Evolutionary conservation across 257 asterid species (phyloP).

Genomic region (Solanum chilense): DNA sequence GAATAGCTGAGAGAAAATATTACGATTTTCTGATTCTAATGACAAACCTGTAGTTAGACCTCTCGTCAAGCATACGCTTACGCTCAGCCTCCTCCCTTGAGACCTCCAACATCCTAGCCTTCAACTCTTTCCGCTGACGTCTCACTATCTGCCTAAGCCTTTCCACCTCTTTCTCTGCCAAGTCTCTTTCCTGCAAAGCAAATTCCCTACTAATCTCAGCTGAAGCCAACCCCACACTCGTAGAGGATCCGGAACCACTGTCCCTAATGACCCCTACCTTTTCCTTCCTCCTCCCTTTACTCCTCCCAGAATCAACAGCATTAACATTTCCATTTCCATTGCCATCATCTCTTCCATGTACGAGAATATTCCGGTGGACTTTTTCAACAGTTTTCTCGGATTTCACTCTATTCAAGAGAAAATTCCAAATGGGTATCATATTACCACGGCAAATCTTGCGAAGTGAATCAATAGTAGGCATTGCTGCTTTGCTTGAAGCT

Average conservation of each 20-base stretch:
- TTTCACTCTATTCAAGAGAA: conserved; percentile 67
- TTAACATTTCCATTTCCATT: conserved; percentile 13
- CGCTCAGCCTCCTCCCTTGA: conserved; percentile 96
- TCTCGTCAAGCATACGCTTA: conserved; percentile 85
- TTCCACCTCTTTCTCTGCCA: conserved; percentile 97
- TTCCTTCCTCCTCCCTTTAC: conserved; percentile 13
- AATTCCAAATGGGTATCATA: conserved; percentile 91
- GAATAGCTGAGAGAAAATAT: not conserved
- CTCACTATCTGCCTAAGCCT: conserved; percentile 89
- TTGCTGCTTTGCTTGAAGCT: conserved; percentile 49
- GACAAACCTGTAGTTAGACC: conserved; percentile 75
- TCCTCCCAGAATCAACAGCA: conserved; percentile 22
- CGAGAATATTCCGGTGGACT: conserved; percentile 76
- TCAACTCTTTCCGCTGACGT: conserved; percentile 92
- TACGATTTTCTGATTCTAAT: not conserved
- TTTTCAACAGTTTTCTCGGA: conserved; percentile 94
- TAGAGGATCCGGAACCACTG: not conserved
- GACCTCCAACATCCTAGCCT: conserved; percentile 87
- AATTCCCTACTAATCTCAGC: conserved; percentile 56
- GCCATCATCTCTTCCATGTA: conserved; percentile 60
- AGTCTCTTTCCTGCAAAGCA: conserved; percentile 87
- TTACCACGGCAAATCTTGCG: conserved; percentile 92
- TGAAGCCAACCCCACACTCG: not conserved
- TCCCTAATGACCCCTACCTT: conserved; percentile 11
- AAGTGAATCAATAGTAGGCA: conserved; percentile 67